phyloP scores from a whole-genome alignment of 371 early-diverging fungal species.

The Rhizopus sp. region DNA sequence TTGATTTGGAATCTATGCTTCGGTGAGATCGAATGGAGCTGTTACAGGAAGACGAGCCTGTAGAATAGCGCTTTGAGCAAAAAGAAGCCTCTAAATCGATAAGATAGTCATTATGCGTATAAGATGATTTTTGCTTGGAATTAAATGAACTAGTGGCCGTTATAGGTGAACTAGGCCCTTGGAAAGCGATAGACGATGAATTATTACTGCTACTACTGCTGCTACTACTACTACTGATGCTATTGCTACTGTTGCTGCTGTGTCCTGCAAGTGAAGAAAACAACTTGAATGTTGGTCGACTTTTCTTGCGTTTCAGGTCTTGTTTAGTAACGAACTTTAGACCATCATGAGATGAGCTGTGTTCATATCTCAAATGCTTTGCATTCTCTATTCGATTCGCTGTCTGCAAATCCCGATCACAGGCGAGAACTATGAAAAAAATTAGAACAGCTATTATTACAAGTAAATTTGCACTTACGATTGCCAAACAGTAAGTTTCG shows the following conservation, averaged over 20 bases:
- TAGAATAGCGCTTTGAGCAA: constrained; percentile 4
- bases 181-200: not conserved
- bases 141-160: no score
- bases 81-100: constrained; percentile 6
- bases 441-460: not conserved
- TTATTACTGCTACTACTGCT: not conserved
- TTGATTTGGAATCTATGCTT: constrained; percentile 16
- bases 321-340: constrained; percentile 4
- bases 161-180: not conserved
- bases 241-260: constrained; percentile 2
- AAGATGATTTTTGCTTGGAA: not conserved
- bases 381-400: not conserved
- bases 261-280: constrained; percentile 11
- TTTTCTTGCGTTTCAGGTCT: constrained; percentile 22
- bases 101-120: constrained; percentile 13
- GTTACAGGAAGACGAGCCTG: constrained; percentile 1
- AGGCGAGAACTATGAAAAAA: constrained; percentile 9
- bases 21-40: constrained; percentile 18
- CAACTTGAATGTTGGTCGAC: constrained; percentile 20
- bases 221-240: constrained; percentile 5
- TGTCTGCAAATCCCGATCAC: constrained; percentile 17
- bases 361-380: no score
- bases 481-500: constrained; percentile 24
- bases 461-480: constrained; percentile 7
- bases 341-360: no score